Evolutionary conservation across 495 filamentous ascomycete species (phyloP).

Genomic region (Ramalina peruviana): DNA sequence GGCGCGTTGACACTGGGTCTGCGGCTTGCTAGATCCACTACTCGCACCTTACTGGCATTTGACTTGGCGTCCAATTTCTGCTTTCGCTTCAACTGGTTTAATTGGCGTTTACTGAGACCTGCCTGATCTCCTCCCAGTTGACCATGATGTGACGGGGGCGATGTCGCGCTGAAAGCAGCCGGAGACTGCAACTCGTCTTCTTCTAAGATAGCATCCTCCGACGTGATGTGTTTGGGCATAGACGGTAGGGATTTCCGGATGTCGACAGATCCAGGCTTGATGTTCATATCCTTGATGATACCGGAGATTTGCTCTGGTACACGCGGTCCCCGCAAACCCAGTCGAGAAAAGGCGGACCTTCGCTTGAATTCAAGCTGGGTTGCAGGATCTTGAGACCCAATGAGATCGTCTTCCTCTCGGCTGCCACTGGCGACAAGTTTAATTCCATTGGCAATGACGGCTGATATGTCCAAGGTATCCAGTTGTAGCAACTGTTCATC

Average conservation of each 20-base stretch:
- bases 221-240: constrained; percentile 32
- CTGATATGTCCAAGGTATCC: constrained; percentile 59
- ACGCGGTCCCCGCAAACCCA: constrained; percentile 76
- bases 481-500: constrained; percentile 51
- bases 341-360: constrained; percentile 65
- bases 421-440: constrained; percentile 67
- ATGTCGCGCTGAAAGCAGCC: constrained; percentile 29
- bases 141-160: constrained; percentile 32
- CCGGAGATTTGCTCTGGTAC: constrained; percentile 64
- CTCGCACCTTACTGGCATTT: constrained; percentile 74
- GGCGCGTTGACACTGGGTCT: constrained; percentile 51
- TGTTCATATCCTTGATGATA: constrained; percentile 44
- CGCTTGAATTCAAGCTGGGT: constrained; percentile 73
- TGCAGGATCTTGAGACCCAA: constrained; percentile 69
- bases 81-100: constrained; percentile 88
- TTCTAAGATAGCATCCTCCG: constrained; percentile 21
- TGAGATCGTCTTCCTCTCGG: constrained; percentile 67
- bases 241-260: constrained; percentile 27
- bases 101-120: constrained; percentile 73
- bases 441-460: constrained; percentile 69
- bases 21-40: constrained; percentile 70
- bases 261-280: constrained; percentile 29
- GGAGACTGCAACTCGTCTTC: constrained; percentile 34
- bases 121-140: constrained; percentile 48
- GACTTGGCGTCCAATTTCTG: constrained; percentile 72